Evolutionary conservation across 2,329 filamentous ascomycete species (phyloP).

Genomic region (Aureobasidium mangrovei): DNA sequence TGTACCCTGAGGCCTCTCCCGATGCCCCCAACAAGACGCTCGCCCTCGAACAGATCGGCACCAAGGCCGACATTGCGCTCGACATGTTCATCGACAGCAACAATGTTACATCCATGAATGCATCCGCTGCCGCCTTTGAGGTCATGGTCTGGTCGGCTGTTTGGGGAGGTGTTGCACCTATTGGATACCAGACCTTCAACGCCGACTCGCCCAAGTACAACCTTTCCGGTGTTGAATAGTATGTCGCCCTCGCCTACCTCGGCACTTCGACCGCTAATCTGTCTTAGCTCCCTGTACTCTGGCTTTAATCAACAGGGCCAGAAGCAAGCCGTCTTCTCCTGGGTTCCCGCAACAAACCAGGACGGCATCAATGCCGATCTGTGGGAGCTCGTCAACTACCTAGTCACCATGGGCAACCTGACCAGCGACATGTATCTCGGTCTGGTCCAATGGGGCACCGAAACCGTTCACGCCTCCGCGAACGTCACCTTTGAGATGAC

Average conservation of each 20-base stretch:
- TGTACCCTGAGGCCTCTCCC: slow-evolving; percentile 1
- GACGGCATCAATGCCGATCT: neutral
- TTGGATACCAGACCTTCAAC: slow-evolving; percentile 12
- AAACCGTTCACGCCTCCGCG: slow-evolving; percentile 11
- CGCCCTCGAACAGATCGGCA: slow-evolving; percentile 1
- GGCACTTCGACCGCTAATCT: neutral
- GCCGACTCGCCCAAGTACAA: slow-evolving; percentile 7
- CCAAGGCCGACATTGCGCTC: slow-evolving; percentile 13
- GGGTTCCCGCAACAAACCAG: slow-evolving; percentile 9
- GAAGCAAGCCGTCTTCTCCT: slow-evolving; percentile 13
- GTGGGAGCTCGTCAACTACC: slow-evolving; percentile 4
- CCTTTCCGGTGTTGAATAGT: neutral
- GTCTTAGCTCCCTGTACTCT: neutral
- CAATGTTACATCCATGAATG: slow-evolving; percentile 1
- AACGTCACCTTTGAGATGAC: slow-evolving; percentile 12
- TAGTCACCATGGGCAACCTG: neutral
- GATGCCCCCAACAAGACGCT: slow-evolving; percentile 4
- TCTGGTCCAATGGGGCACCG: slow-evolving; percentile 10
- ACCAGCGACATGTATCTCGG: slow-evolving; percentile 10
- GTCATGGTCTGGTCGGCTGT: slow-evolving; percentile 14
- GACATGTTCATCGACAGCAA: slow-evolving; percentile 14
- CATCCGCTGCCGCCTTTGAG: slow-evolving; percentile 11
- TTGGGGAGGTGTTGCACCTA: slow-evolving; percentile 13
- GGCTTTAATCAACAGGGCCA: slow-evolving; percentile 12
- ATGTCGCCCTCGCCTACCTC: neutral